Evolutionary conservation across 2,329 filamentous ascomycete genomes (phyloP).

Genomic region (Aspergillus chevalieri): DNA sequence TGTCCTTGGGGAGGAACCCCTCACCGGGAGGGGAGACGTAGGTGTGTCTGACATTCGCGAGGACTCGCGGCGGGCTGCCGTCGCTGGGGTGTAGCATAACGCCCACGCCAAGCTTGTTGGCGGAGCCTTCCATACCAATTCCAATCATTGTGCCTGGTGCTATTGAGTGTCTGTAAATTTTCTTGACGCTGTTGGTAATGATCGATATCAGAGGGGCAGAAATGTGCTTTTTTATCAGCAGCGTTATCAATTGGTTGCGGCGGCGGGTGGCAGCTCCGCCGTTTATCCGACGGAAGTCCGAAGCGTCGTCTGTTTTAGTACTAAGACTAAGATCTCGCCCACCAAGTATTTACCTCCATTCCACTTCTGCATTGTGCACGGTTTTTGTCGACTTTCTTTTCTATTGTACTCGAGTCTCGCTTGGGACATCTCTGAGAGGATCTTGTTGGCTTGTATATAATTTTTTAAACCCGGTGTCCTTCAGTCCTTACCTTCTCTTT

Average conservation of each 20-base stretch:
- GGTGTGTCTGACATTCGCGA: conserved; percentile 91
- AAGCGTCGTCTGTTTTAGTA: background rate
- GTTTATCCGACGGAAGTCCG: conserved; percentile 21
- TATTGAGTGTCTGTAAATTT: background rate
- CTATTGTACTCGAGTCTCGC: conserved; percentile 1
- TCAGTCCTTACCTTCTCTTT: background rate
- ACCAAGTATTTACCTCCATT: conserved; percentile 6
- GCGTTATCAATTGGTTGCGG: conserved; percentile 24
- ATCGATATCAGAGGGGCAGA: conserved; percentile 10
- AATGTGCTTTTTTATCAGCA: conserved; percentile 18
- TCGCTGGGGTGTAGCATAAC: conserved; percentile 69
- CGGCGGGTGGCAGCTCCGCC: conserved; percentile 9
- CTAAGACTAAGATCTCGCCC: conserved; percentile 4
- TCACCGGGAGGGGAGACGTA: conserved; percentile 87
- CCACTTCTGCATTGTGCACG: conserved; percentile 2
- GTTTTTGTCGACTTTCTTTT: conserved; percentile 10
- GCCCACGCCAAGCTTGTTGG: conserved; percentile 95
- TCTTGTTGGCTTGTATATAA: background rate
- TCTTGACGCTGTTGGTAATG: background rate
- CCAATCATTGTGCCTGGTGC: conserved; percentile 51
- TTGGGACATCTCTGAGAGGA: background rate
- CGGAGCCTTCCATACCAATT: conserved; percentile 80
- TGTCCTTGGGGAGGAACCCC: conserved; percentile 95
- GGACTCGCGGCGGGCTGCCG: conserved; percentile 57
- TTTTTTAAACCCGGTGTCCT: background rate